Conservation (phyloP, 1,139 yeast species). For the Lodderomyces metapsilosis region DNA sequence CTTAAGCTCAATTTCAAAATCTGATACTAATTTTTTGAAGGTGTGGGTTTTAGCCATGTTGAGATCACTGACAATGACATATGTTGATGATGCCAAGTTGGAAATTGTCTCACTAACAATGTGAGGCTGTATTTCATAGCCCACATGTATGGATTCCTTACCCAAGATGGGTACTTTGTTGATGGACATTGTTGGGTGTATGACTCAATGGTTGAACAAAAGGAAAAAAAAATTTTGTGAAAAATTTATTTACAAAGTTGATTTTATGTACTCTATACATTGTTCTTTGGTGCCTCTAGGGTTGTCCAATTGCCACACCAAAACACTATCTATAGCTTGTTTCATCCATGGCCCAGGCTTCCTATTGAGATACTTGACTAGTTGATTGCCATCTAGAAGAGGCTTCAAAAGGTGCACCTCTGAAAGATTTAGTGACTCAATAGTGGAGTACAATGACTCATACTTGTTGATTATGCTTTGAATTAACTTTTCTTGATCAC, state of each 20-base stretch:
- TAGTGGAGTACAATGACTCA: slow-evolving; percentile 27
- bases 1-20: slow-evolving; percentile 32
- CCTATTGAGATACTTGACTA: slow-evolving; percentile 47
- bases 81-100: slow-evolving; percentile 78
- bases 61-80: slow-evolving; percentile 85
- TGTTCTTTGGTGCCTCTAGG: slow-evolving; percentile 55
- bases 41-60: slow-evolving; percentile 75
- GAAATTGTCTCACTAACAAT: slow-evolving; percentile 67
- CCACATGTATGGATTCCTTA: slow-evolving; percentile 83
- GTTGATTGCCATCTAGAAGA: slow-evolving; percentile 66
- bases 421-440: slow-evolving; percentile 31
- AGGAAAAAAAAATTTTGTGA: slow-evolving; percentile 2
- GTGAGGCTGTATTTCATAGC: slow-evolving; percentile 76
- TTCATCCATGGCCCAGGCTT: slow-evolving; percentile 90
- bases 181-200: slow-evolving; percentile 25
- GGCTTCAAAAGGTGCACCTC: slow-evolving; percentile 50
- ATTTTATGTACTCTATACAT: slow-evolving; percentile 47
- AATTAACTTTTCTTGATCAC: slow-evolving; percentile 8
- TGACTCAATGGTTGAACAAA: too few relatives aligned
- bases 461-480: slow-evolving; percentile 24
- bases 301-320: slow-evolving; percentile 75
- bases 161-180: slow-evolving; percentile 75
- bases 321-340: slow-evolving; percentile 49
- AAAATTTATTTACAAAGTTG: slow-evolving; percentile 2
- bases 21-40: slow-evolving; percentile 35